Conservation (phyloP, 2,329 filamentous ascomycete genomes). For the Pseudogymnoascus verrucosus region DNA sequence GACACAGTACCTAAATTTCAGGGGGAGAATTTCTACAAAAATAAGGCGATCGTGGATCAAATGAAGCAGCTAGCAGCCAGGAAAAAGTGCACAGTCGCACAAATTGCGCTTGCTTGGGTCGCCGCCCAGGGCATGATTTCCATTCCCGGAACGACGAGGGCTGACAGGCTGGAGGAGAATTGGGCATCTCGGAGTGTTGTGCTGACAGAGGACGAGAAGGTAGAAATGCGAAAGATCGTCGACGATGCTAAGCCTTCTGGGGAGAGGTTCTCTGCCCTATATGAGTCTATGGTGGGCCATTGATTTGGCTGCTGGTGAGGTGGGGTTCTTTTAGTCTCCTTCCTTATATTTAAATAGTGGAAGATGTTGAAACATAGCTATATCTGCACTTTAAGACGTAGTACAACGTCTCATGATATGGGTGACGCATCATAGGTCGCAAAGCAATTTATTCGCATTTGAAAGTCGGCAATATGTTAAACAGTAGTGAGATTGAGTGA, state of each 20-base stretch:
- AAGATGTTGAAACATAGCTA: background rate
- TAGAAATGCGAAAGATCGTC: background rate
- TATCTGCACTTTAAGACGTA: background rate
- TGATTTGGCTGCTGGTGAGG: background rate
- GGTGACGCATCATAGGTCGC: background rate
- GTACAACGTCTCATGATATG: background rate
- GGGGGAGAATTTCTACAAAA: conserved; percentile 42
- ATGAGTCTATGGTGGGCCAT: background rate
- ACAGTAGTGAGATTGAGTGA: background rate
- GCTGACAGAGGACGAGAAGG: background rate
- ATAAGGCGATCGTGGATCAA: conserved; percentile 38
- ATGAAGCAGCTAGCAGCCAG: conserved; percentile 35
- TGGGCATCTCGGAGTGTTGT: background rate
- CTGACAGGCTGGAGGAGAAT: conserved; percentile 33
- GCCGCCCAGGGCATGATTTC: conserved; percentile 40
- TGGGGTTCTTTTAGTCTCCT: background rate
- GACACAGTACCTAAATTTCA: conserved; percentile 33
- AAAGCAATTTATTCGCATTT: background rate
- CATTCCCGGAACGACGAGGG: conserved; percentile 39
- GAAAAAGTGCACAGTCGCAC: conserved; percentile 40
- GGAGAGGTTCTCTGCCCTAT: background rate
- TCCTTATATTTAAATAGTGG: background rate
- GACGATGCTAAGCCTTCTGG: background rate
- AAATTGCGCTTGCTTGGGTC: conserved; percentile 51
- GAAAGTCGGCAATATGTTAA: background rate